Evolutionary conservation across 176 grass and related monocot genomes (phyloP), one percentile per base, ranked within the genome.

Genomic region (Oryza coarctata): DNA sequence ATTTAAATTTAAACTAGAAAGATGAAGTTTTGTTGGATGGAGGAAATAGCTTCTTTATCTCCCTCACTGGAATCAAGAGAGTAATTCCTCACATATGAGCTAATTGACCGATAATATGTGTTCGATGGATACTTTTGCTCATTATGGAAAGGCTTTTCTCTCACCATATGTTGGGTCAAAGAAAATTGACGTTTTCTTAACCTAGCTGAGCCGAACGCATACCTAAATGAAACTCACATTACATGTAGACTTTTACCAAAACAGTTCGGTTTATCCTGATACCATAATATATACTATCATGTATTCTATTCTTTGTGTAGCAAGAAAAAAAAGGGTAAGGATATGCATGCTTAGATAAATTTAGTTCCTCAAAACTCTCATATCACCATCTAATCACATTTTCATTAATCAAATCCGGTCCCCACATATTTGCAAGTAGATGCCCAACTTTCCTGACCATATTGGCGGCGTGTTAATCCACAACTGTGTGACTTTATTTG

Each of bases 391-490:
- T 74, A 78, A 78, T 79, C 74, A 43, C 27, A 43, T 62, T 62
- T 80, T 55, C 65, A 81, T 77, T 55, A 41, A 44, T 36, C 65
- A 65, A 6, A 50, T 1, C 25, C 34, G 57, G 77, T 65, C 45
- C 70, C 72, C 26, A 52, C 41, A 32, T 40, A 58, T 63, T 38
- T 81, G 65, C 87, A 60, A 45, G 72, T 72, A 86, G 83, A 86
- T 75, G 83, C 78, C 77, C 78, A 72, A 67, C 88, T 86, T 89
- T 15, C 78, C 83, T 77, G 88, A 73, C 88, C 83, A 65, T 65
- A 89, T 73, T 89, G 44, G 83, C 88, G 78, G 83, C 83, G 75
- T 86, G 83, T 86, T 89, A 89, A 89, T 89, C 83, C 83, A 67
- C 73, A 72, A 47, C 65, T 58, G 83, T 60, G 43, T 67, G 73